These are phyloP conservation scores for Chondrus crispus DNA, from an alignment of 23 red algal genomes.

Conservation along the genomic window DNA sequence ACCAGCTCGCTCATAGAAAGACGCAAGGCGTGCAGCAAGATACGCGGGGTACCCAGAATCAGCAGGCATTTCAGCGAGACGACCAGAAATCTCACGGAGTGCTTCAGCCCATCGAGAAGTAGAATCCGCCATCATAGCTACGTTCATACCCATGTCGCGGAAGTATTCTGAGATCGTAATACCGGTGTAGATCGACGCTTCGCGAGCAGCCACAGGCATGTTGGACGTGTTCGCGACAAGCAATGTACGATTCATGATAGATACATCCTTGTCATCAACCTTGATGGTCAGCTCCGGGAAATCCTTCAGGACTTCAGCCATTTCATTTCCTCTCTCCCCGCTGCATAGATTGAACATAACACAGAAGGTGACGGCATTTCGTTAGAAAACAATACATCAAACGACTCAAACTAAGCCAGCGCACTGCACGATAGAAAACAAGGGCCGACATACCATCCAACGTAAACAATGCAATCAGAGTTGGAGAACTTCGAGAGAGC, in stretches of 20 bases:
- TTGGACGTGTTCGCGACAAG: constrained; percentile 99
- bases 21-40: constrained; percentile 93
- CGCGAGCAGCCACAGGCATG: constrained; percentile 99
- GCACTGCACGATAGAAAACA: background rate
- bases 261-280: constrained; percentile 77
- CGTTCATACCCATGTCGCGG: constrained; percentile 97
- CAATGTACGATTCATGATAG: constrained; percentile 98
- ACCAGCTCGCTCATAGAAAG: constrained; percentile 99
- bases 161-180: constrained; percentile 99
- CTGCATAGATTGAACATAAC: constrained; percentile 16
- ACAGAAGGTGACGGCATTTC: background rate
- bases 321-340: constrained; percentile 99
- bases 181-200: constrained; percentile 99
- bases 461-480: constrained; percentile 98
- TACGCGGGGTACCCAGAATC: constrained; percentile 99
- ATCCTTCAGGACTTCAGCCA: constrained; percentile 99
- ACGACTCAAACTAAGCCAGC: background rate
- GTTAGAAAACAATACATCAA: background rate
- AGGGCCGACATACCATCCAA: constrained; percentile 70
- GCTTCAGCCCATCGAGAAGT: constrained; percentile 99
- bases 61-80: constrained; percentile 99
- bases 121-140: constrained; percentile 99
- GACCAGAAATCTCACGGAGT: constrained; percentile 97
- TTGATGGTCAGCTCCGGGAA: constrained; percentile 95
- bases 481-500: constrained; percentile 97